Percentiles rank a stretch among this genome's conserved stretches.
Conservation (phyloP, 2,329 filamentous ascomycete species). For the Pseudogymnoascus sp. region DNA sequence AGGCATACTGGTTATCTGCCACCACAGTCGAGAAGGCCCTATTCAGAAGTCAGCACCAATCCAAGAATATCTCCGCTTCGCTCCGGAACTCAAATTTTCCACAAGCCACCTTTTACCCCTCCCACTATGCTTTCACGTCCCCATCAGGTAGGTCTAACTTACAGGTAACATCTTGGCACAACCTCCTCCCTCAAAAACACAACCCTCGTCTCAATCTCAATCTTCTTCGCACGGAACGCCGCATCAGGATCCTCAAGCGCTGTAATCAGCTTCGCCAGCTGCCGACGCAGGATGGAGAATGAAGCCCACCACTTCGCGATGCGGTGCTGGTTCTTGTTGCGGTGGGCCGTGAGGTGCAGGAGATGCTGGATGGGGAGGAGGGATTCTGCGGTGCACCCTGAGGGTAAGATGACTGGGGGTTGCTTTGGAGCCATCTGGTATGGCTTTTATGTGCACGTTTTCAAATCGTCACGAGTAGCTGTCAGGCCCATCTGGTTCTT, state of each 20-base stretch:
- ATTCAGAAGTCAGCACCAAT: conserved; percentile 23
- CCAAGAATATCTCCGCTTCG: background rate
- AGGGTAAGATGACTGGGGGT: background rate
- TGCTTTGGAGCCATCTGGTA: conserved; percentile 3
- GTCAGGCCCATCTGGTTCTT: background rate
- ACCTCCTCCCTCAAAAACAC: conserved; percentile 36
- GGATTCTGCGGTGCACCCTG: background rate
- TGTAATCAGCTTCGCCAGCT: conserved; percentile 47
- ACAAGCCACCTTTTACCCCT: background rate
- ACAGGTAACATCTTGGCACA: conserved; percentile 40
- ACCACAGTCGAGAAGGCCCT: conserved; percentile 60
- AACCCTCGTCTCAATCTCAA: conserved; percentile 22
- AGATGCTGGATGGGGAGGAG: conserved; percentile 42
- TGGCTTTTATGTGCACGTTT: background rate
- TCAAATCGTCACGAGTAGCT: background rate
- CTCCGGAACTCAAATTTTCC: background rate
- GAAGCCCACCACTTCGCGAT: conserved; percentile 73
- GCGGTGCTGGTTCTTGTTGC: conserved; percentile 88
- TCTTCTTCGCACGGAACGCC: conserved; percentile 31
- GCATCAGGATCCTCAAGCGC: conserved; percentile 33
- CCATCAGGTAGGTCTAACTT: conserved; percentile 21
- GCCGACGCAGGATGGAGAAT: conserved; percentile 64
- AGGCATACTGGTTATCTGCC: conserved; percentile 65
- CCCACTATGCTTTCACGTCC: background rate
- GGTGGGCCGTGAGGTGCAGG: conserved; percentile 67